These are phyloP conservation scores for Candida freyschussii DNA, from an alignment of 1,139 yeast species.

Conservation along the genomic window DNA sequence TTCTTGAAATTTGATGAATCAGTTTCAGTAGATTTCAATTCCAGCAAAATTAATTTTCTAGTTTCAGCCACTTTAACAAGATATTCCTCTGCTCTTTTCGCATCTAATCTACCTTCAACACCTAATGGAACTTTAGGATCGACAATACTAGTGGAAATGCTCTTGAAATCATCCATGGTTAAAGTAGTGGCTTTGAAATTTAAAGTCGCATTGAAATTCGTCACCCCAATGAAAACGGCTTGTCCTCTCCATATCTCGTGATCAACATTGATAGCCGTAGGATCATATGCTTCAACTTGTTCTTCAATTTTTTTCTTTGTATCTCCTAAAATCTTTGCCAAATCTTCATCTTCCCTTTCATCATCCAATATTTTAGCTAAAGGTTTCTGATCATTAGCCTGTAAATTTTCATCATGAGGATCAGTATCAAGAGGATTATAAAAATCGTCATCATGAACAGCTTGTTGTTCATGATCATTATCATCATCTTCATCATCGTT, in stretches of 20 bases:
- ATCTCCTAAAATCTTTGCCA: slow-evolving; percentile 17
- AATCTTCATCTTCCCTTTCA: slow-evolving; percentile 17
- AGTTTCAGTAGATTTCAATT: slow-evolving; percentile 30
- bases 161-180: slow-evolving; percentile 2
- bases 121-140: slow-evolving; percentile 35
- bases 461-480: no score
- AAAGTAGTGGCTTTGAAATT: slow-evolving; percentile 17
- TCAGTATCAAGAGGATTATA: slow-evolving; percentile 3
- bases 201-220: slow-evolving; percentile 37
- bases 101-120: slow-evolving; percentile 62
- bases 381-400: slow-evolving; percentile 1
- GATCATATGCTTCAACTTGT: slow-evolving; percentile 15
- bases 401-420: slow-evolving; percentile 14
- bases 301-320: slow-evolving; percentile 11
- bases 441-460: slow-evolving; percentile 14
- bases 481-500: slow-evolving; percentile 27
- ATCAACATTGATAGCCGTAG: slow-evolving; percentile 4
- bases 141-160: slow-evolving; percentile 4
- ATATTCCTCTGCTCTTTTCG: slow-evolving; percentile 51
- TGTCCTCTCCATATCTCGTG: slow-evolving; percentile 49
- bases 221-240: slow-evolving; percentile 51
- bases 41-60: slow-evolving; percentile 40
- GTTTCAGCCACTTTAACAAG: slow-evolving; percentile 47
- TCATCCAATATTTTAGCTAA: slow-evolving; percentile 1
- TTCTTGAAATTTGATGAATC: slow-evolving; percentile 35